Evolutionary conservation across 2,329 filamentous ascomycete genomes (phyloP), one percentile per base, ranked within the genome.

Genomic region (Cladorrhinum sp.): DNA sequence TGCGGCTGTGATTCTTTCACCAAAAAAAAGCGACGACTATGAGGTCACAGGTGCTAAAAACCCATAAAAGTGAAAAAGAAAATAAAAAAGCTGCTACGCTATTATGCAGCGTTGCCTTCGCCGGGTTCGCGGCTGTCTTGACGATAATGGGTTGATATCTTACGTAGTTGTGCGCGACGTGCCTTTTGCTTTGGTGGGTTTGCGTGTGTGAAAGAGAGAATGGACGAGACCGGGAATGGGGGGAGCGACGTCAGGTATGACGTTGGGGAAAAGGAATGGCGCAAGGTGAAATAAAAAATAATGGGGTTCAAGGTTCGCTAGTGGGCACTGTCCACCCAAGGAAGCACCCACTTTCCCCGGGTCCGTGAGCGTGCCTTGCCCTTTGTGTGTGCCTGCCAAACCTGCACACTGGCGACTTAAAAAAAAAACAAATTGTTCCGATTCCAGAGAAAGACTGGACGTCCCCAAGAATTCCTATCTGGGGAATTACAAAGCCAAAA

Each of bases 201-300:
- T 60, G 30, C 30, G 60, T 33, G 57, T 36, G 63, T 14, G 42
- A 30, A 39, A 61, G 57, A 63, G 51, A 62, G 56, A 62, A 59
- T 58, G 48, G 57, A 58, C 64, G 62, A 65, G 62, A 65, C 64
- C 60, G 59, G 63, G 63, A 66, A 66, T 61, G 66, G 67, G 63
- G 36, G 67, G 63, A 65, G 61, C 67, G 68, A 69, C 68, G 68
- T 69, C 68, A 69, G 68, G 68, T 68, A 69, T 69, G 68, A 69
- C 68, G 68, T 69, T 67, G 56, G 67, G 64, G 64, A 66, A 68
- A 67, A 64, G 64, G 63, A 63, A 68, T 67, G 68, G 67, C 67
- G 67, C 66, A 65, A 67, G 66, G 58, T 58, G 57, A 61, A 67
- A 66, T 64, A 65, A 69, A 65, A 67, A 67, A 67, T 62, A 65